Conservation (phyloP, 306 rosid genomes). For the Cyclanthera cordifolia region DNA sequence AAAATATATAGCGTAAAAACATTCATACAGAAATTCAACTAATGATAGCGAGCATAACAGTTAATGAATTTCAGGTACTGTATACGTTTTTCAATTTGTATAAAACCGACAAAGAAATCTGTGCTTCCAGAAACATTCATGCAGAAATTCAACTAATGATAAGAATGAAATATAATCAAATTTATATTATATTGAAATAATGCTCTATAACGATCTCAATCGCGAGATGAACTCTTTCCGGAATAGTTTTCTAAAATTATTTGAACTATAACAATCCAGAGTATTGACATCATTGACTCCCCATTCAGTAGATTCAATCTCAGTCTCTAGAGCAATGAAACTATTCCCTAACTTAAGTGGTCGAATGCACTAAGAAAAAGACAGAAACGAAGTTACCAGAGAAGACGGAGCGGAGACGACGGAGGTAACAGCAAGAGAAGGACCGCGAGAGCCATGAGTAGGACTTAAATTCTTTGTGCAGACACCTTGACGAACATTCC, state of each 20-base stretch:
- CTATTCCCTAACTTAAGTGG: neutral
- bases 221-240: neutral
- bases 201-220: neutral
- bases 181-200: neutral
- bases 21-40: too few relatives aligned
- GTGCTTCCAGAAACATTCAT: neutral
- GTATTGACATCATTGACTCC: neutral
- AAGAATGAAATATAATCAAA: neutral
- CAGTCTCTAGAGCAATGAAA: neutral
- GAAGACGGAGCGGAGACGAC: constrained; percentile 49
- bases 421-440: constrained; percentile 54
- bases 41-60: neutral
- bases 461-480: constrained; percentile 66
- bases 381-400: neutral
- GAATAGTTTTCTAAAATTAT: neutral
- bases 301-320: neutral
- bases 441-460: constrained; percentile 33
- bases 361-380: neutral
- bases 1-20: too few relatives aligned
- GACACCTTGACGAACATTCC: constrained; percentile 86
- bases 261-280: constrained; percentile 1
- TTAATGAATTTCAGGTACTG: neutral
- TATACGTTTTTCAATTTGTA: neutral
- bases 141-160: neutral
- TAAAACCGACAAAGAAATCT: neutral